Conservation (phyloP, 345 rosid genomes). For the Syzygium grande region DNA sequence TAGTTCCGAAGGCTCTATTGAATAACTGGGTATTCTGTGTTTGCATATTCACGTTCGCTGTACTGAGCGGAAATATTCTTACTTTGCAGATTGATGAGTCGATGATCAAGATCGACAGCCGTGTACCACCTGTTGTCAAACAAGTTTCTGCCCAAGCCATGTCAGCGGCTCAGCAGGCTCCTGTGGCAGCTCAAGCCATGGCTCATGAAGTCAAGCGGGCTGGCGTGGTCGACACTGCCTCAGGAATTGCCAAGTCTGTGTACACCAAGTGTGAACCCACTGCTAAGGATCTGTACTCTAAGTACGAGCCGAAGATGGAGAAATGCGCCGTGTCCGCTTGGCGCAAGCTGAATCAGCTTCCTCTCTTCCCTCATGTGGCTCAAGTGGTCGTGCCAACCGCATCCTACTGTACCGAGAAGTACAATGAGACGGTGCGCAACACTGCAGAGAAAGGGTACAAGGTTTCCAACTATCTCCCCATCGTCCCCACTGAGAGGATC, state of each 20-base stretch:
- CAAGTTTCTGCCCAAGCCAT: slow-evolving; percentile 71
- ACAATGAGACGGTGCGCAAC: slow-evolving; percentile 60
- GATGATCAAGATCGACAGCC: slow-evolving; percentile 44
- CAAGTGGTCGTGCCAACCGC: slow-evolving; percentile 73
- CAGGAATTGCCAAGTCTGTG: slow-evolving; percentile 58
- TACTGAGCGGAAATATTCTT: not conserved
- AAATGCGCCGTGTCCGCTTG: slow-evolving; percentile 71
- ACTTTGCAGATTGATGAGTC: slow-evolving; percentile 63
- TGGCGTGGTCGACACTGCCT: slow-evolving; percentile 64
- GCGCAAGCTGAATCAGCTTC: slow-evolving; percentile 73
- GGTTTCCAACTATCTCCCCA: slow-evolving; percentile 63
- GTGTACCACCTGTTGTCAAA: slow-evolving; percentile 60
- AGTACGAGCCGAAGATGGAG: slow-evolving; percentile 80
- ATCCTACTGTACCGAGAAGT: slow-evolving; percentile 68
- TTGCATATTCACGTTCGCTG: too few relatives aligned
- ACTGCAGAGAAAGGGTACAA: slow-evolving; percentile 78
- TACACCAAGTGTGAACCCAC: slow-evolving; percentile 49
- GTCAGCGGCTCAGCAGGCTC: slow-evolving; percentile 65
- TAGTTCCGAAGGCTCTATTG: not conserved
- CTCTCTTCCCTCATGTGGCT: slow-evolving; percentile 76
- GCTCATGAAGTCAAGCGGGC: slow-evolving; percentile 61
- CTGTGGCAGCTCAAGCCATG: slow-evolving; percentile 44
- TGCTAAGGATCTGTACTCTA: slow-evolving; percentile 68
- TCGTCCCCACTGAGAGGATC: slow-evolving; percentile 82
- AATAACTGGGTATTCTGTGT: not conserved